Percentiles rank a stretch among this genome's conserved stretches.
Evolutionary conservation across 106 monocot genomes (phyloP).

Genomic region (Triglochin maritima): DNA sequence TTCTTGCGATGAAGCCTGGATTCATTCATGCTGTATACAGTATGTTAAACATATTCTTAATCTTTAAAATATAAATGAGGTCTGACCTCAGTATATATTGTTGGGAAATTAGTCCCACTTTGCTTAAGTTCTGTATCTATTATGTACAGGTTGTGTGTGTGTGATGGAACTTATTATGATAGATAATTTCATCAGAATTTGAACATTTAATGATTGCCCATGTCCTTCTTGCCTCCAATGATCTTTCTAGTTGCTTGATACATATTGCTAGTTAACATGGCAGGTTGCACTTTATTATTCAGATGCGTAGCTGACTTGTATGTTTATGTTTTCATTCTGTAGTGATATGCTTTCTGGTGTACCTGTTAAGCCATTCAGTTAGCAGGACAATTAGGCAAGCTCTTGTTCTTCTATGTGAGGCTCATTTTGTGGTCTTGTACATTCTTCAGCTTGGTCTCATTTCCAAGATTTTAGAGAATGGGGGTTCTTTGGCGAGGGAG

Average conservation of each 20-base stretch:
- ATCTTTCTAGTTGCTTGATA: too few species aligned
- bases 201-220: too few species aligned
- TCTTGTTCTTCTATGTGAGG: constrained; percentile 76
- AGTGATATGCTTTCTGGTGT: constrained; percentile 84
- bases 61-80: too few species aligned
- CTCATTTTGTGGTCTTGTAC: constrained; percentile 75
- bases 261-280: too few species aligned
- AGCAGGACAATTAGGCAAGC: constrained; percentile 54
- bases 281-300: too few species aligned
- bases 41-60: constrained; percentile 32
- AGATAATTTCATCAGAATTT: too few species aligned
- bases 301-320: too few species aligned
- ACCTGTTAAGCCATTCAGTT: constrained; percentile 70
- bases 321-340: constrained; percentile 1
- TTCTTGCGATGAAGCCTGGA: constrained; percentile 76
- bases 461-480: constrained; percentile 47
- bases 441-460: constrained; percentile 77
- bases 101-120: neutral
- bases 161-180: too few species aligned
- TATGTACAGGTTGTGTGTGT: too few species aligned
- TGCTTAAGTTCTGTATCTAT: neutral
- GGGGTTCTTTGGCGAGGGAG: constrained; percentile 38
- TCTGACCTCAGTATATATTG: too few species aligned
- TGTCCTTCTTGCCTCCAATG: too few species aligned
- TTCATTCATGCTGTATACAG: constrained; percentile 90